Percentiles rank a stretch among this genome's conserved stretches.
phyloP scores from a whole-genome alignment of 1,139 yeast species.

The Yamadazyma spencermartinsiae region DNA sequence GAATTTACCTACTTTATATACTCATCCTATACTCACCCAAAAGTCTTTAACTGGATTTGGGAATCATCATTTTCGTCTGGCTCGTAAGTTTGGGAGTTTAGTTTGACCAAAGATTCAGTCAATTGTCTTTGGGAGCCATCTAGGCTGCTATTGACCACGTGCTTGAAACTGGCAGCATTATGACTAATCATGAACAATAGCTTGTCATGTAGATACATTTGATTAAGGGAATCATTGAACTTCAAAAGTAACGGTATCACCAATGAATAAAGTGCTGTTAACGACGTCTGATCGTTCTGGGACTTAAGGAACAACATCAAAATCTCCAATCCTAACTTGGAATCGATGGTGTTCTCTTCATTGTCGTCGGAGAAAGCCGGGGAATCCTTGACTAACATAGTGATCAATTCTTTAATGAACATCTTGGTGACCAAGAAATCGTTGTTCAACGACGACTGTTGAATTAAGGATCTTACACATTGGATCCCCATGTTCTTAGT shows the following conservation, averaged over 20 bases:
- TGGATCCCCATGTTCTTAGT: constrained; percentile 51
- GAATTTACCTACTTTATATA: not conserved
- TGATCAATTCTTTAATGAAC: constrained; percentile 18
- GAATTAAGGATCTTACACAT: constrained; percentile 58
- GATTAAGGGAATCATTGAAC: constrained; percentile 29
- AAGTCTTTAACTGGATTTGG: constrained; percentile 37
- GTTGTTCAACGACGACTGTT: constrained; percentile 27
- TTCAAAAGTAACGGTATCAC: constrained; percentile 52
- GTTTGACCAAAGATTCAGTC: constrained; percentile 44
- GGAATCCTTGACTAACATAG: constrained; percentile 9
- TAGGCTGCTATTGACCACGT: constrained; percentile 40
- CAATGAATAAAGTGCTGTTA: constrained; percentile 38
- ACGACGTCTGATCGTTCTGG: constrained; percentile 28
- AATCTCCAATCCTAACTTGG: constrained; percentile 55
- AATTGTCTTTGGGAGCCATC: constrained; percentile 36
- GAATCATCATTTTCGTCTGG: constrained; percentile 18
- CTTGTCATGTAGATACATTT: constrained; percentile 48
- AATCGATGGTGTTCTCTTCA: constrained; percentile 17
- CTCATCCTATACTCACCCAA: constrained; percentile 19
- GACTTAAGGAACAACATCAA: constrained; percentile 47
- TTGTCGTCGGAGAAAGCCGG: no score
- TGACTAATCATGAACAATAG: constrained; percentile 51
- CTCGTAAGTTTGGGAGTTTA: constrained; percentile 9
- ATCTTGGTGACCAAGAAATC: constrained; percentile 27
- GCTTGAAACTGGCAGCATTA: constrained; percentile 55